phyloP scores from a whole-genome alignment of 169 alveolate genomes.

The Plasmodium coatneyi region DNA sequence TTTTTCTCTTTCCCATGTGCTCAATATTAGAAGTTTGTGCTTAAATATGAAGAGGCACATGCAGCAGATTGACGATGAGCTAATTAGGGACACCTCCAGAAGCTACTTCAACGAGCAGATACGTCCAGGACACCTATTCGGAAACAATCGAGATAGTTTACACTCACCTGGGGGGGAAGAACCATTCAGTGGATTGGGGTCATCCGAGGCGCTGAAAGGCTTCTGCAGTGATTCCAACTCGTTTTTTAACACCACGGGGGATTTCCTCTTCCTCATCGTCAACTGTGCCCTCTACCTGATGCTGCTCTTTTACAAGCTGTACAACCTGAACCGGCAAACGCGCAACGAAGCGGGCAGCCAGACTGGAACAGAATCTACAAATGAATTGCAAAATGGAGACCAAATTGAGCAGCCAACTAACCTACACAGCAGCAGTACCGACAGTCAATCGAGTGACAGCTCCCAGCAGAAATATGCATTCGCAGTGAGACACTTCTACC shows the following conservation, averaged over 20 bases:
- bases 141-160: not conserved
- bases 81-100: not conserved
- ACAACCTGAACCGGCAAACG: not conserved
- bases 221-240: slow-evolving; percentile 19
- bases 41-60: slow-evolving; percentile 35
- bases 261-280: slow-evolving; percentile 31
- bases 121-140: not conserved
- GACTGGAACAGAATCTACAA: not conserved
- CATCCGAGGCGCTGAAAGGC: not conserved
- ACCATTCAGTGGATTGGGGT: too few species aligned
- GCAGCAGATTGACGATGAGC: slow-evolving; percentile 9
- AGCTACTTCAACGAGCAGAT: not conserved
- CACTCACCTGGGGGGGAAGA: too few species aligned
- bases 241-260: slow-evolving; percentile 39
- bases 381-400: not conserved
- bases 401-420: not conserved
- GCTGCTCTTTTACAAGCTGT: slow-evolving; percentile 21
- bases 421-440: not conserved
- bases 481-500: slow-evolving; percentile 32
- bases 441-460: not conserved
- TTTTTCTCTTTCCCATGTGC: slow-evolving; percentile 40
- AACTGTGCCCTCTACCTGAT: slow-evolving; percentile 32
- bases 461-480: slow-evolving; percentile 11
- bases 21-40: slow-evolving; percentile 46
- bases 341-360: not conserved